Base-by-base conservation (phyloP, 768 basidiomycete genomes). In the Lanmaoa rubissima region DNA sequence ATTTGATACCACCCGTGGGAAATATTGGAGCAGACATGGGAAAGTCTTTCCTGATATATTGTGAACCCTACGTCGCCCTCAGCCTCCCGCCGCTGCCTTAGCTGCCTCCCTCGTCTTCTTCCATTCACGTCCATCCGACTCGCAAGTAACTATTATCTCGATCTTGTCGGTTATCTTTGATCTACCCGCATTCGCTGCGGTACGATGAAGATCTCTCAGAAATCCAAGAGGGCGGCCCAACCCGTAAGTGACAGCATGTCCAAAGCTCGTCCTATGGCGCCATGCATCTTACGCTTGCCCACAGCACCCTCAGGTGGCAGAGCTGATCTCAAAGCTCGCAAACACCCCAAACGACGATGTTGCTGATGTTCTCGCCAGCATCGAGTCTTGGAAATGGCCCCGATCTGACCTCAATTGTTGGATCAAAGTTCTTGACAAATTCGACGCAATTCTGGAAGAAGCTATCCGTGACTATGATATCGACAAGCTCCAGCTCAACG, bases 361-460 rank as follows among this genome's bases (percentile, higher is more conserved):
- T 31, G 76, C 86, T 4, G 73, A 82, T 48, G 78, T 87, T 55
- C 79, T 98, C 55, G 73, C 80, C 34, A 73, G 81, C 58, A 86
- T 95, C 66, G 83, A 88, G 63, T 71, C 79, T 5, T 99, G 97
- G 97, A 87, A 82, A 70, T 98, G 92, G 88, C 92, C 94, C 36
- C 84, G 97, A 60, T 94, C 94, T 54, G 97, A 99, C 78, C 82
- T 99, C 58, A 94, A 97, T 75, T 86, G 90, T 54, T 99, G 97
- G 97, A 86, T 93, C 71, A 87, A 88, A 69, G 92, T 95, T 55
- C 84, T 99, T 47, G 96, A 99, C 81, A 90, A 90, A 70, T 94
- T 99, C 70, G 97, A 99, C 76, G 77, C 78, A 57, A 85, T 97
- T 61, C 81, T 98, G 63, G 94, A 90, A 67, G 85, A 84, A 40